phyloP scores from a whole-genome alignment of 768 basidiomycete species.

The Suillus clintonianus region DNA sequence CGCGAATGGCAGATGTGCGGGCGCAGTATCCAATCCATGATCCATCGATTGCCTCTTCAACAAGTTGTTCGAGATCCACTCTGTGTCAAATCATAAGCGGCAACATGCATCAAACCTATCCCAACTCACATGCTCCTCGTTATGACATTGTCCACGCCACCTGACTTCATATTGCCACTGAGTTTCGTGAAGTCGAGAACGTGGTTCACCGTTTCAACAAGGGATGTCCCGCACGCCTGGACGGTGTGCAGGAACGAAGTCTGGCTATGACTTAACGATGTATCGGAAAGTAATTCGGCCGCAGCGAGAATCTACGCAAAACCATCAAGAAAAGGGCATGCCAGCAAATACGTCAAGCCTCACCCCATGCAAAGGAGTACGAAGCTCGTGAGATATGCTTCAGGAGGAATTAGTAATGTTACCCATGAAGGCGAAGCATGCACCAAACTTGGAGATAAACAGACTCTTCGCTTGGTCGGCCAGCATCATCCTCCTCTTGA shows the following conservation, averaged over 20 bases:
- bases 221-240: constrained; percentile 91
- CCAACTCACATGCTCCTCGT: constrained; percentile 58
- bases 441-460: constrained; percentile 84
- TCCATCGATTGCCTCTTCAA: constrained; percentile 90
- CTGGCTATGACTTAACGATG: constrained; percentile 78
- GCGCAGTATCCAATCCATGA: constrained; percentile 94
- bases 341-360: constrained; percentile 20
- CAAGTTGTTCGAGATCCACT: constrained; percentile 77
- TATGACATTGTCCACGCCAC: constrained; percentile 77
- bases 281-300: constrained; percentile 88
- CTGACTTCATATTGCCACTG: constrained; percentile 80
- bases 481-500: constrained; percentile 89
- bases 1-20: constrained; percentile 64
- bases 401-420: constrained; percentile 12
- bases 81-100: constrained; percentile 24
- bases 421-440: background rate
- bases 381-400: constrained; percentile 85
- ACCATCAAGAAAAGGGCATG: constrained; percentile 3
- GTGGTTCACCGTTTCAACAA: constrained; percentile 96
- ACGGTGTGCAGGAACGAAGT: constrained; percentile 88
- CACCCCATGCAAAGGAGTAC: constrained; percentile 90
- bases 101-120: background rate
- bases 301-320: constrained; percentile 75
- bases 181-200: constrained; percentile 96
- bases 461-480: constrained; percentile 93